A percentile compares a stretch with the other conserved stretches of the same genome.
phyloP scores from a whole-genome alignment of 2,329 filamentous ascomycete species.

The Verruconis gallopava region DNA sequence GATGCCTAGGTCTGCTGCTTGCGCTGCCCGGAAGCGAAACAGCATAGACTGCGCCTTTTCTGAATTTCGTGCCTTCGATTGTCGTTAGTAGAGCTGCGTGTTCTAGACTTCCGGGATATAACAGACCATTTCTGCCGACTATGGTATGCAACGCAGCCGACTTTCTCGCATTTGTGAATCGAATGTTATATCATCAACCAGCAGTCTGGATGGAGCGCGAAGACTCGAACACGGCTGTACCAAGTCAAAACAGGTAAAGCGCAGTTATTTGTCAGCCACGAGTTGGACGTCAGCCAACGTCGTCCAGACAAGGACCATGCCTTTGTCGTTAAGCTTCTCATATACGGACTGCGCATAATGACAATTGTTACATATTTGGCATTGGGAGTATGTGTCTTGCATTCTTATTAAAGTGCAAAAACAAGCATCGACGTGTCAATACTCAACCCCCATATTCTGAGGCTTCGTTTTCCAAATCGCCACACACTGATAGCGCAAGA shows the following conservation, averaged over 20 bases:
- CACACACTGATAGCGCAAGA: background rate
- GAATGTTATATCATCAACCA: too few relatives aligned
- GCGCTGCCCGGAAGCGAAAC: conserved; percentile 96
- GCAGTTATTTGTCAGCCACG: too few relatives aligned
- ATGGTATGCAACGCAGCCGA: background rate
- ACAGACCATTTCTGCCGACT: background rate
- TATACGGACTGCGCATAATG: too few relatives aligned
- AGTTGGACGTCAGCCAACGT: too few relatives aligned
- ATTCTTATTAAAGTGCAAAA: background rate
- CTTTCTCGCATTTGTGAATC: background rate
- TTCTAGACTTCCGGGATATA: too few relatives aligned
- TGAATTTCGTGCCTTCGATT: conserved; percentile 73
- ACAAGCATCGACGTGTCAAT: background rate
- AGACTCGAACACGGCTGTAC: too few relatives aligned
- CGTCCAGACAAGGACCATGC: too few relatives aligned
- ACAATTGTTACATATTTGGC: too few relatives aligned
- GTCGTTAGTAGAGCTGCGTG: conserved; percentile 17
- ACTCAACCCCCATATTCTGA: background rate
- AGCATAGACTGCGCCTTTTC: conserved; percentile 99
- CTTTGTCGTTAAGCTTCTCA: too few relatives aligned
- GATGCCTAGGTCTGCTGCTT: conserved; percentile 91
- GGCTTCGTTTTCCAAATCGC: background rate
- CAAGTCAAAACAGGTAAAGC: background rate
- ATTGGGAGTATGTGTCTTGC: background rate
- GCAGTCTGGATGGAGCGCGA: too few relatives aligned